Evolutionary conservation across 345 rosid species (phyloP).

Genomic region (Crucihimalaya himalaica): DNA sequence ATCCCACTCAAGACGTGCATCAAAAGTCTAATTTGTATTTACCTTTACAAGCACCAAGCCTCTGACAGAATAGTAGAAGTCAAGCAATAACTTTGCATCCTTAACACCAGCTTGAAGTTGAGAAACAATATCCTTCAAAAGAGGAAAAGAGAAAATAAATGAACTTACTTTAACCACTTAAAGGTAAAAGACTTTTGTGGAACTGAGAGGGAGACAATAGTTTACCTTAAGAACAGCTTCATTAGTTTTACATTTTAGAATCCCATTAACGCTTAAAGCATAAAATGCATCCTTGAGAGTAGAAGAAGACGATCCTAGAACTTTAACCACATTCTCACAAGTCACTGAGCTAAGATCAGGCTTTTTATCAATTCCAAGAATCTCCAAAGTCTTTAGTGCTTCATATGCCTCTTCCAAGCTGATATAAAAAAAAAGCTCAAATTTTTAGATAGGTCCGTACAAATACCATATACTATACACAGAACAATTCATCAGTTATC

Average conservation of each 20-base stretch:
- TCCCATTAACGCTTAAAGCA: conserved; percentile 69
- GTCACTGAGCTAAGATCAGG: conserved; percentile 50
- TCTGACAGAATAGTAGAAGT: conserved; percentile 71
- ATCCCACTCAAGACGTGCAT: neutral
- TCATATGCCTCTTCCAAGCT: conserved; percentile 83
- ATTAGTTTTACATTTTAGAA: conserved; percentile 56
- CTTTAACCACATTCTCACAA: conserved; percentile 55
- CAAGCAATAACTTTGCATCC: conserved; percentile 72
- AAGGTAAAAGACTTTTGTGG: neutral
- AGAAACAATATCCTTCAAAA: conserved; percentile 57
- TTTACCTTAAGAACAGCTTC: conserved; percentile 63
- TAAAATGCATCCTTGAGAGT: conserved; percentile 61
- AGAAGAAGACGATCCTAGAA: conserved; percentile 60
- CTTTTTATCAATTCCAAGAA: conserved; percentile 65
- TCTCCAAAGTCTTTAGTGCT: conserved; percentile 74
- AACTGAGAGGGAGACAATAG: neutral
- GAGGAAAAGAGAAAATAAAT: conserved; percentile 13
- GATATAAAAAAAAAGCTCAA: neutral
- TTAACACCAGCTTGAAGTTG: conserved; percentile 64
- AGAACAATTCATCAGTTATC: neutral
- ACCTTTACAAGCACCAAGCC: conserved; percentile 83
- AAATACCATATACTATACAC: neutral
- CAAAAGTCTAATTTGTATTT: conserved; percentile 39
- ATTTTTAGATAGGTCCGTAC: neutral
- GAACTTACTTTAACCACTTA: conserved; percentile 10